Evolutionary conservation across 768 basidiomycete species (phyloP).

Genomic region (Suillus sp.): DNA sequence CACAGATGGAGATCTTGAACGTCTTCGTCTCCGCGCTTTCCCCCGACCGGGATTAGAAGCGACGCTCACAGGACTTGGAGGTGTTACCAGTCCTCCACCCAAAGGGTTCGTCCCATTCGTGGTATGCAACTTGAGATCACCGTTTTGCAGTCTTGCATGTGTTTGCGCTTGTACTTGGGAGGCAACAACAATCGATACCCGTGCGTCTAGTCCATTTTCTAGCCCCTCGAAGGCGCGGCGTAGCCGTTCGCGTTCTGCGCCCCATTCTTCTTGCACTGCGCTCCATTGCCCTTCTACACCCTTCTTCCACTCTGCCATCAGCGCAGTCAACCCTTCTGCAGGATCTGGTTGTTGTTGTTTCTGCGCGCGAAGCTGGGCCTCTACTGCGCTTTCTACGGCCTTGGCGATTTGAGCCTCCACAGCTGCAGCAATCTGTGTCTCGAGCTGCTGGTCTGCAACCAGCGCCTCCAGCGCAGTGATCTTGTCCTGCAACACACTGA

Average conservation of each 20-base stretch:
- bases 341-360: conserved; percentile 4
- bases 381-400: conserved; percentile 36
- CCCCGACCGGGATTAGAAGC: conserved; percentile 58
- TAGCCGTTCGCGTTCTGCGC: conserved; percentile 74
- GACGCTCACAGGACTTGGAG: conserved; percentile 74
- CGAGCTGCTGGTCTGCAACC: conserved; percentile 51
- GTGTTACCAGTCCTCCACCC: conserved; percentile 64
- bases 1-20: conserved; percentile 38
- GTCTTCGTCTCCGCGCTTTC: conserved; percentile 45
- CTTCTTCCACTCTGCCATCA: conserved; percentile 74
- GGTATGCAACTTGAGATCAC: conserved; percentile 28
- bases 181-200: conserved; percentile 37
- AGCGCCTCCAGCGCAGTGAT: conserved; percentile 67
- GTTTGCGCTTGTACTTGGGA: conserved; percentile 36
- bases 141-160: conserved; percentile 36
- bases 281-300: conserved; percentile 80
- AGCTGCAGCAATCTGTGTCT: conserved; percentile 38
- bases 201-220: conserved; percentile 62
- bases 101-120: conserved; percentile 21
- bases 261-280: conserved; percentile 80
- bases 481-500: conserved; percentile 66
- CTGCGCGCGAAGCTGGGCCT: conserved; percentile 4
- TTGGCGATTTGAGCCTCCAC: conserved; percentile 36
- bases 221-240: conserved; percentile 77
- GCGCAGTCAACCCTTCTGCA: conserved; percentile 48